These are phyloP conservation scores for Penicillium freii DNA, from an alignment of 2,329 filamentous ascomycete genomes.

Conservation along the genomic window DNA sequence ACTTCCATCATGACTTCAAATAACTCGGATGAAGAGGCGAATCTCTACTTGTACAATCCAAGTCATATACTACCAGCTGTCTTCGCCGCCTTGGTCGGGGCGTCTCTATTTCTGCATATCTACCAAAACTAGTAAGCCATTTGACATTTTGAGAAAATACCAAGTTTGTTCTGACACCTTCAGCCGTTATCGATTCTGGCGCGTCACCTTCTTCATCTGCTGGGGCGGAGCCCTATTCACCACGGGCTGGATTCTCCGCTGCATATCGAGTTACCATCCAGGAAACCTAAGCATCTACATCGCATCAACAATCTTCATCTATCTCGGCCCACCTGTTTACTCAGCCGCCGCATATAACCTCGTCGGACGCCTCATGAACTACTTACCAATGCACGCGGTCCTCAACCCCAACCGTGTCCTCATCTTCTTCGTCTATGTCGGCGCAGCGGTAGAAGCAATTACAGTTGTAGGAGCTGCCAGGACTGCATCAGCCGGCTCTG, in stretches of 20 bases:
- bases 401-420: slow-evolving; percentile 38
- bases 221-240: slow-evolving; percentile 39
- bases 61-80: slow-evolving; percentile 35
- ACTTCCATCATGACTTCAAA: slow-evolving; percentile 10
- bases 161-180: background rate
- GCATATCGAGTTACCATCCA: slow-evolving; percentile 31
- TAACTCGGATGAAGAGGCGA: slow-evolving; percentile 1
- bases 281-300: slow-evolving; percentile 33
- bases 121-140: slow-evolving; percentile 35
- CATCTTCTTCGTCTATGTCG: slow-evolving; percentile 38
- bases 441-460: slow-evolving; percentile 35
- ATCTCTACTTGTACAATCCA: slow-evolving; percentile 31
- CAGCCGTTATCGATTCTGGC: slow-evolving; percentile 35
- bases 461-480: slow-evolving; percentile 33
- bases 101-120: slow-evolving; percentile 31
- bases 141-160: background rate
- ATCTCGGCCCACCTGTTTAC: slow-evolving; percentile 38
- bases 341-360: slow-evolving; percentile 40
- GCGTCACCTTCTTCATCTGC: slow-evolving; percentile 38
- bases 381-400: slow-evolving; percentile 41
- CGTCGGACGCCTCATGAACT: slow-evolving; percentile 39
- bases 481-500: slow-evolving; percentile 19
- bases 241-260: slow-evolving; percentile 38
- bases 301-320: slow-evolving; percentile 36
- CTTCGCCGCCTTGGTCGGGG: slow-evolving; percentile 33